These are phyloP conservation scores for Jatropha podagrica DNA, from an alignment of 441 rosid species.

Conservation along the genomic window DNA sequence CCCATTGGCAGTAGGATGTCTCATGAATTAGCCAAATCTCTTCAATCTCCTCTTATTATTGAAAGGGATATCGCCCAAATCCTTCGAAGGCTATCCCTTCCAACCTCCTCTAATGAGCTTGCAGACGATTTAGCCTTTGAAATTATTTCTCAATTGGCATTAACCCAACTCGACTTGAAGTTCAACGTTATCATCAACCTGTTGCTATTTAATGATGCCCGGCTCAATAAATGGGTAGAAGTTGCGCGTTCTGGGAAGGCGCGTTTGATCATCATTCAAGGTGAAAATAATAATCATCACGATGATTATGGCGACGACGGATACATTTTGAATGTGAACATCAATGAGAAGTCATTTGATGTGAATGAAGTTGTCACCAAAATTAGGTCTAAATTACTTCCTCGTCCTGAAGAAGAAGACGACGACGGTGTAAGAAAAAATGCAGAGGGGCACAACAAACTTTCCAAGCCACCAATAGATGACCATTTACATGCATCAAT, in stretches of 20 bases:
- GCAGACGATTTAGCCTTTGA: not conserved
- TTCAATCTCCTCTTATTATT: not conserved
- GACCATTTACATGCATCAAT: slow-evolving; percentile 1
- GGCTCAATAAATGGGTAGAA: not conserved
- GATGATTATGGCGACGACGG: not conserved
- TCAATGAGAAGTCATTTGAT: not conserved
- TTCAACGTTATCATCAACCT: not conserved
- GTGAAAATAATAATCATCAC: not conserved
- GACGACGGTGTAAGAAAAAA: not conserved
- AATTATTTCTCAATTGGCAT: too few relatives aligned
- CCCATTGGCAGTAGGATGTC: not conserved
- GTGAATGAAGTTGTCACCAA: not conserved
- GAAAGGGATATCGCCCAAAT: not conserved
- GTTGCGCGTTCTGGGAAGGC: not conserved
- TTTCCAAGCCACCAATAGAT: not conserved
- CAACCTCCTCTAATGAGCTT: not conserved
- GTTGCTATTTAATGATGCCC: not conserved
- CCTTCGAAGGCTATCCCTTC: not conserved
- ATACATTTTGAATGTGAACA: not conserved
- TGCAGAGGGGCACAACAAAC: too few relatives aligned
- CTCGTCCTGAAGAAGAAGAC: not conserved
- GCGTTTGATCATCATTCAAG: not conserved
- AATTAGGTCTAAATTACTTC: not conserved
- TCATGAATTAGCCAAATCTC: not conserved
- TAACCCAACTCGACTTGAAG: not conserved